Evolutionary conservation across 2,329 filamentous ascomycete genomes (phyloP), one percentile per base, ranked within the genome.

Genomic region (Colletotrichum sidae): DNA sequence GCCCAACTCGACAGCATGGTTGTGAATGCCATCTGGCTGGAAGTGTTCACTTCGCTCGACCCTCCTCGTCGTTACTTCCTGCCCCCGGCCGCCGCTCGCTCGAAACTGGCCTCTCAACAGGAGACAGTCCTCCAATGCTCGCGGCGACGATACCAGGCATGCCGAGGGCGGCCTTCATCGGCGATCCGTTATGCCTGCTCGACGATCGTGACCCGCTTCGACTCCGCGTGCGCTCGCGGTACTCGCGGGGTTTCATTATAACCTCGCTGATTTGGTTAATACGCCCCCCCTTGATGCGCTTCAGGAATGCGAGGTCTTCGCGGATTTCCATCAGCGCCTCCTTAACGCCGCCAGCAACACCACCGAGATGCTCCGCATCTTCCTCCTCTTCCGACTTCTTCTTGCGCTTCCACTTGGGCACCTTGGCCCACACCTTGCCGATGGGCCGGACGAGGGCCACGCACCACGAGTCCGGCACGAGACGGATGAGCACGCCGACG

Each of bases 401-500:
- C 65, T 67, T 68, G 35, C 65, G 65, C 60, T 61, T 67, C 60
- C 65, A 67, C 38, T 56, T 60, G 39, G 67, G 67, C 15, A 57
- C 49, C 55, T 68, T 64, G 56, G 60, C 58, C 65, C 56, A 67
- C 7, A 64, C 60, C 52, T 54, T 67, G 15, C 60, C 53, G 10
- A 67, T 55, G 8, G 56, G 53, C 12, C 75, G 51, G 78, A 70
- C 52, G 35, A 69, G 47, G 6, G 58, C 47, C 35, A 53, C 58
- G 15, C 60, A 65, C 34, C 44, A 10, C 7, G 67, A 41, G 53
- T 70, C 69, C 42, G 69, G 69, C 12, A 70, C 38, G n/a, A 88
- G 78, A 49, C 91, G 87, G 50, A 93, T 85, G 33, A 89, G 76
- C 3, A 91, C 80, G 60, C 89, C 90, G 70, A 91, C 84, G 0